Evolutionary conservation across 2,329 filamentous ascomycete species (phyloP).

Genomic region (Botrytis cinerea): DNA sequence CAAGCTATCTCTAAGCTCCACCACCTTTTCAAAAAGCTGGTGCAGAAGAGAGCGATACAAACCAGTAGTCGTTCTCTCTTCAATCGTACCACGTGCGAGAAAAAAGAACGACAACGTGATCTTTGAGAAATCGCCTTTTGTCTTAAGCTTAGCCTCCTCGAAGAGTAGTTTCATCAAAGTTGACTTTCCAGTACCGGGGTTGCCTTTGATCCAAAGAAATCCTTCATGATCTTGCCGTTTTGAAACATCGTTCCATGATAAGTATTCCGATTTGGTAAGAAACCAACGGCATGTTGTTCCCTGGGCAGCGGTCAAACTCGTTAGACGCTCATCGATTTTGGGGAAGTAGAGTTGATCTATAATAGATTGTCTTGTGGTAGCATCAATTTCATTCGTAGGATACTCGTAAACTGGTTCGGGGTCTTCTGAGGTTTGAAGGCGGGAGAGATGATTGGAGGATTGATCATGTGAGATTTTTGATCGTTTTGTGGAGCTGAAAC

Average conservation of each 20-base stretch:
- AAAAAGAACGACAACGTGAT: constrained; percentile 44
- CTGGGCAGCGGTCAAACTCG: constrained; percentile 44
- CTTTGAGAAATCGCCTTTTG: constrained; percentile 29
- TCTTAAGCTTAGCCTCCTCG: constrained; percentile 33
- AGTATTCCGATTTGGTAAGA: constrained; percentile 41
- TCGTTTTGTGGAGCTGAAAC: constrained; percentile 27
- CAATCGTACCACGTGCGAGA: constrained; percentile 33
- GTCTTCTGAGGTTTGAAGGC: background rate
- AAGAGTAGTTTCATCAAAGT: constrained; percentile 46
- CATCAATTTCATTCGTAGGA: constrained; percentile 23
- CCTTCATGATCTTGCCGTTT: constrained; percentile 42
- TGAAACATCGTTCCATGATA: constrained; percentile 44
- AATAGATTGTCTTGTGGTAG: constrained; percentile 32
- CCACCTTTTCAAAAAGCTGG: constrained; percentile 47
- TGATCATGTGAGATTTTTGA: constrained; percentile 23
- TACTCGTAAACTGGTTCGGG: background rate
- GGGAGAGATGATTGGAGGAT: constrained; percentile 4
- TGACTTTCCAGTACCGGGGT: constrained; percentile 51
- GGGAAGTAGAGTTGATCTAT: constrained; percentile 45
- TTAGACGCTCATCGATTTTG: constrained; percentile 45
- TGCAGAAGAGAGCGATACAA: constrained; percentile 54
- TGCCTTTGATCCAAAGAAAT: constrained; percentile 52
- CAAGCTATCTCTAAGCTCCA: constrained; percentile 41
- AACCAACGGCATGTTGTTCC: constrained; percentile 48
- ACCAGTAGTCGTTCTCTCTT: constrained; percentile 51